phyloP scores from a whole-genome alignment of 345 rosid genomes.

The Brassica rapa region DNA sequence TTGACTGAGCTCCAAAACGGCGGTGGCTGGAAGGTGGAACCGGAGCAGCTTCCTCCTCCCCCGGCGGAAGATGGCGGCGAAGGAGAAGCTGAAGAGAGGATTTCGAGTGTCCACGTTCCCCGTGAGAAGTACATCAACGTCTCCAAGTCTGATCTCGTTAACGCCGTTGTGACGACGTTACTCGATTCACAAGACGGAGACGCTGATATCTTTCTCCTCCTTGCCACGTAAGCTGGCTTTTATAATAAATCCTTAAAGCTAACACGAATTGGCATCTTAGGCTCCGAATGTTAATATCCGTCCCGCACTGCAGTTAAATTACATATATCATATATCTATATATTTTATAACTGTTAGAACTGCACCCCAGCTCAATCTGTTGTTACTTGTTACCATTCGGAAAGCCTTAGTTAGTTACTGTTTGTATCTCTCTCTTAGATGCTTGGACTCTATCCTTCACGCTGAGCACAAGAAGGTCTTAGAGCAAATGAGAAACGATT shows the following conservation, averaged over 20 bases:
- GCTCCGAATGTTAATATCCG: too few relatives aligned
- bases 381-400: too few relatives aligned
- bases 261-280: background rate
- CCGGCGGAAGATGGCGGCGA: constrained; percentile 7
- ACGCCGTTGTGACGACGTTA: constrained; percentile 52
- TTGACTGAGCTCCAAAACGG: constrained; percentile 27
- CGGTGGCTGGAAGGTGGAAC: constrained; percentile 18
- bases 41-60: constrained; percentile 4
- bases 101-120: constrained; percentile 68
- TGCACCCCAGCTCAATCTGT: too few relatives aligned
- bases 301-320: too few relatives aligned
- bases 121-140: constrained; percentile 75
- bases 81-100: constrained; percentile 42
- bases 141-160: constrained; percentile 73
- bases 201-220: constrained; percentile 54
- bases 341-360: too few relatives aligned
- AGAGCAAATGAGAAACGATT: constrained; percentile 80
- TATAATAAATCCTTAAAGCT: background rate
- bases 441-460: constrained; percentile 82
- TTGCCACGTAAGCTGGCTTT: constrained; percentile 62
- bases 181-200: constrained; percentile 58
- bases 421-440: constrained; percentile 46
- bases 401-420: too few relatives aligned
- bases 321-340: too few relatives aligned
- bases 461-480: constrained; percentile 81